phyloP scores from a whole-genome alignment of 78 protist species.

The Dictyostelium capitatum region DNA sequence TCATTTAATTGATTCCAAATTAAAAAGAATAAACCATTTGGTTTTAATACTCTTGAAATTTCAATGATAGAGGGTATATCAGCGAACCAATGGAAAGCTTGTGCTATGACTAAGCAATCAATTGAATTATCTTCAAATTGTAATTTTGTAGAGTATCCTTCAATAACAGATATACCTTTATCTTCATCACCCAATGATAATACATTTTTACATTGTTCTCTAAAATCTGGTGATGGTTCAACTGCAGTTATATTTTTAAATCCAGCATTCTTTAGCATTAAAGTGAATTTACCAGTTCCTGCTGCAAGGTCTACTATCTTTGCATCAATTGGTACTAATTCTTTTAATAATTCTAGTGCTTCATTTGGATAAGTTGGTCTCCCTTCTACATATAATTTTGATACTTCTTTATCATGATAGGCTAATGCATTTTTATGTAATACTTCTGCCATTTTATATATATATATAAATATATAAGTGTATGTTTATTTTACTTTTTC shows the following conservation, averaged over 20 bases:
- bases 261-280: background rate
- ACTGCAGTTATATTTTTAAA: constrained; percentile 22
- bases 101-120: constrained; percentile 13
- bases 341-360: background rate
- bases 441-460: background rate
- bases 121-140: constrained; percentile 28
- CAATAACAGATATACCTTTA: background rate
- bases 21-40: constrained; percentile 14
- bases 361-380: constrained; percentile 53
- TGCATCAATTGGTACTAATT: constrained; percentile 5
- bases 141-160: constrained; percentile 32
- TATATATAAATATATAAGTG: no score
- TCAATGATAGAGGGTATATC: constrained; percentile 18
- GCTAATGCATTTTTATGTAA: constrained; percentile 46
- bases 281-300: constrained; percentile 69
- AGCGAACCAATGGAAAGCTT: constrained; percentile 67
- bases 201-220: constrained; percentile 23
- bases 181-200: background rate
- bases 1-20: constrained; percentile 16
- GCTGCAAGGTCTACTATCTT: constrained; percentile 39
- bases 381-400: constrained; percentile 25
- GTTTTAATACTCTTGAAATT: constrained; percentile 42
- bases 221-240: constrained; percentile 60
- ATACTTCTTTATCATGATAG: constrained; percentile 48
- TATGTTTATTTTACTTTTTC: no score